Base-by-base conservation (phyloP, 768 basidiomycete genomes). In the Agaricus sinodeliciosus region DNA sequence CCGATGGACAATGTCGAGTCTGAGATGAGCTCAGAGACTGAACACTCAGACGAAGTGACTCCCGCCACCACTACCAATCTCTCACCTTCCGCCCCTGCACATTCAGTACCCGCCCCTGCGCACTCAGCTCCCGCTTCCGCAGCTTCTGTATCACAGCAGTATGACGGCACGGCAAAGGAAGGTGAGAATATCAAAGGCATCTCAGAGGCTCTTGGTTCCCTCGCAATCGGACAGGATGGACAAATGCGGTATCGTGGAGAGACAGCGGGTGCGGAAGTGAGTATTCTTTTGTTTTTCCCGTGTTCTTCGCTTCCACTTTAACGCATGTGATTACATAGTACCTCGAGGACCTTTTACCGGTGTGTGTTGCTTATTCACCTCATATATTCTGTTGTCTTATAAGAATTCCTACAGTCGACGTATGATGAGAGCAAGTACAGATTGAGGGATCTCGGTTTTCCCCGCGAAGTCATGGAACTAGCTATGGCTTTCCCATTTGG, bases 401-500 rank as follows among this genome's bases (percentile, higher is more conserved):
- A 12, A 40, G 15, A 18, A 3, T 3, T 5, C 12, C 18, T 34
- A 18, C 25, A 54, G 52, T 54, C 52, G 3, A 48, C 34, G 1
- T 54, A 54, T 26, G 52, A 54, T 36, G 39, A 48, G 22, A 48
- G 25, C 45, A 54, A 48, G 31, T 54, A 48, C 11, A 44, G 45
- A 7, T 9, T 54, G 28, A 48, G 42, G 52, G 52, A 54, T 43
- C 59, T 75, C 28, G 64, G 70, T 36, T 64, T 80, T 34, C 74
- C 78, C 8, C 47, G 48, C 9, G 75, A 77, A 51, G 68, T 80
- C 22, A 54, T 74, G 18, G 67, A 71, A 13, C 69, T 80, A 7
- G 69, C 71, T 58, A 66, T 73, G 40, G 70, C 78, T 4, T 80
- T 77, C 57, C 79, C 79, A 8, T 72, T 78, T 27, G 79, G 78